A percentile compares a stretch with the other conserved stretches of the same genome.
Conservation (phyloP, 2,329 filamentous ascomycete genomes). For the Microcera coccophila region DNA sequence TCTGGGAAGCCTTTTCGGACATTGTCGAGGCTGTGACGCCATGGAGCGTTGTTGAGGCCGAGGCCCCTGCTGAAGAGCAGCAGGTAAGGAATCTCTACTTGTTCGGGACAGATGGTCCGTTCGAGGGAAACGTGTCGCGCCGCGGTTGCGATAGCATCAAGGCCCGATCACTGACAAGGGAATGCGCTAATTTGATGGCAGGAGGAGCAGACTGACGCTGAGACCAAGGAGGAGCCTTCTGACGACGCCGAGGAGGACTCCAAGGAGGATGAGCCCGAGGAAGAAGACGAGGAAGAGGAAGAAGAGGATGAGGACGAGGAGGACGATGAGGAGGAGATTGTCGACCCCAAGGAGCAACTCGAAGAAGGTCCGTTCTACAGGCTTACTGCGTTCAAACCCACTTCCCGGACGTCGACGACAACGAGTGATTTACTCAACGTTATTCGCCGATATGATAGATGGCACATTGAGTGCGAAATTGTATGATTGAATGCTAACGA, state of each 20-base stretch:
- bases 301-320: constrained; percentile 58
- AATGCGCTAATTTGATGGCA: constrained; percentile 20
- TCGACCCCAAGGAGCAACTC: constrained; percentile 81
- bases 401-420: constrained; percentile 3
- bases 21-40: constrained; percentile 62
- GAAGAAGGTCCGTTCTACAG: constrained; percentile 75
- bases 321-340: constrained; percentile 77
- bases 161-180: constrained; percentile 15
- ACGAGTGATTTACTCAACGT: constrained; percentile 18
- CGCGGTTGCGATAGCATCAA: constrained; percentile 3
- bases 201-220: constrained; percentile 45
- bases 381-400: neutral
- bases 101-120: constrained; percentile 9
- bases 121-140: neutral
- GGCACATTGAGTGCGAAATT: constrained; percentile 2
- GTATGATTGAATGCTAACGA: constrained; percentile 19
- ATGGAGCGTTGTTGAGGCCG: constrained; percentile 62
- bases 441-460: constrained; percentile 10
- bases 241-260: constrained; percentile 28
- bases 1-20: constrained; percentile 63
- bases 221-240: constrained; percentile 46
- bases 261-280: constrained; percentile 32
- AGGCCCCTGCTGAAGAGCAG: constrained; percentile 64
- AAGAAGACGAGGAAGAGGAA: constrained; percentile 37
- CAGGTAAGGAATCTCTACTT: constrained; percentile 39